Conservation (phyloP, 2,329 filamentous ascomycete genomes). For the Penicillium verrucosum region DNA sequence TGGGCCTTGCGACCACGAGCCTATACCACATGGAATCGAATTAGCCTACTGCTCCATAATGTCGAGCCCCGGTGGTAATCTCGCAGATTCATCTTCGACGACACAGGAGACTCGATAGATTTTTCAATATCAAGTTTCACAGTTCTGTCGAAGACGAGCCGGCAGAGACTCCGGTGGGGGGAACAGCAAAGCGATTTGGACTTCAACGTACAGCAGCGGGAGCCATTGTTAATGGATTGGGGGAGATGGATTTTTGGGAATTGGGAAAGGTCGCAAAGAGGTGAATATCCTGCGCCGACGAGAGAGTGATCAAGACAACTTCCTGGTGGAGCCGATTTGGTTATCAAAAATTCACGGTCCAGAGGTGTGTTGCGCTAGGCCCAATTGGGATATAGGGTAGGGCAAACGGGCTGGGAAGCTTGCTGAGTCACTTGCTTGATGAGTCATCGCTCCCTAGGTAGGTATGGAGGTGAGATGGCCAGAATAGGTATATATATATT, state of each 20-base stretch:
- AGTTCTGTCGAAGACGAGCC: background rate
- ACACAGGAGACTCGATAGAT: slow-evolving; percentile 15
- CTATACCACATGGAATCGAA: slow-evolving; percentile 51
- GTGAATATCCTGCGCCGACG: slow-evolving; percentile 80
- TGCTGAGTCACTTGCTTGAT: background rate
- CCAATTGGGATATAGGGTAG: slow-evolving; percentile 7
- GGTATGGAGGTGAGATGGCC: background rate
- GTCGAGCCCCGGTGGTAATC: slow-evolving; percentile 25
- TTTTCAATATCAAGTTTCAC: slow-evolving; percentile 20
- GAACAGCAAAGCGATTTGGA: slow-evolving; percentile 87
- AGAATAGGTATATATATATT: background rate
- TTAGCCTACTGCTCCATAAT: slow-evolving; percentile 90
- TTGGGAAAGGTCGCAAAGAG: slow-evolving; percentile 67
- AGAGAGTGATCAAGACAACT: slow-evolving; percentile 30
- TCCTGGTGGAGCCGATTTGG: slow-evolving; percentile 28
- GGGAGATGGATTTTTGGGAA: slow-evolving; percentile 28
- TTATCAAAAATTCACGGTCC: slow-evolving; percentile 15
- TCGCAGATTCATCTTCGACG: slow-evolving; percentile 1
- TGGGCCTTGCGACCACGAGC: slow-evolving; percentile 47
- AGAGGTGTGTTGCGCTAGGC: slow-evolving; percentile 29
- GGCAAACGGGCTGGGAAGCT: background rate
- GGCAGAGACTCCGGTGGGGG: slow-evolving; percentile 46
- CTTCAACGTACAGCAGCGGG: slow-evolving; percentile 75
- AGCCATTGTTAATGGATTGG: slow-evolving; percentile 68
- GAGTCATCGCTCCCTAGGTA: background rate